Evolutionary conservation across 106 monocot genomes (phyloP).

Genomic region (Hemerocallis citrina): DNA sequence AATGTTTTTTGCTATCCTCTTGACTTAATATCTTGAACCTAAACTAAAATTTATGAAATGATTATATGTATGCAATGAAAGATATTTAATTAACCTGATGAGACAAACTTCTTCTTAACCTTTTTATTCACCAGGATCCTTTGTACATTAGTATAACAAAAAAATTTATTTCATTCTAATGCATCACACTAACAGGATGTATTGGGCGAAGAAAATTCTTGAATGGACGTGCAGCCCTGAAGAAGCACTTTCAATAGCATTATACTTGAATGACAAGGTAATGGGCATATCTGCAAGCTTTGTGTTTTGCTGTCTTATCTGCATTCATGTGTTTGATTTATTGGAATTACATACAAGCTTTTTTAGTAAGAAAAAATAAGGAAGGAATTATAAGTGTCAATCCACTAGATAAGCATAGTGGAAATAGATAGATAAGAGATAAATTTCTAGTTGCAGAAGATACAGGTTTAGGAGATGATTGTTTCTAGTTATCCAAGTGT

Average conservation of each 20-base stretch:
- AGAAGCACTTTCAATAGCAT: slow-evolving; percentile 94
- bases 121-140: neutral
- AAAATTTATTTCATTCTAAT: slow-evolving; percentile 6
- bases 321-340: neutral
- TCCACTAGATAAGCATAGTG: too few species aligned
- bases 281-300: neutral
- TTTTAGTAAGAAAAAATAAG: too few species aligned
- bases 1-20: too few species aligned
- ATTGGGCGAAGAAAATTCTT: slow-evolving; percentile 99
- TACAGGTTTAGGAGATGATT: too few species aligned
- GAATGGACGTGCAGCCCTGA: slow-evolving; percentile 94
- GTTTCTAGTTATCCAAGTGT: too few species aligned
- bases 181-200: slow-evolving; percentile 58
- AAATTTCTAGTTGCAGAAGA: too few species aligned
- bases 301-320: neutral
- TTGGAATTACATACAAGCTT: too few species aligned
- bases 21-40: neutral
- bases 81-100: neutral
- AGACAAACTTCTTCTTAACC: neutral
- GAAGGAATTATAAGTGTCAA: too few species aligned
- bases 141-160: neutral
- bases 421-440: too few species aligned
- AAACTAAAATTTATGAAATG: neutral
- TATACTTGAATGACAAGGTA: slow-evolving; percentile 97
- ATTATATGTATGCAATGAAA: neutral